Conservation (phyloP, 306 rosid species). For the Malus sieversii region DNA sequence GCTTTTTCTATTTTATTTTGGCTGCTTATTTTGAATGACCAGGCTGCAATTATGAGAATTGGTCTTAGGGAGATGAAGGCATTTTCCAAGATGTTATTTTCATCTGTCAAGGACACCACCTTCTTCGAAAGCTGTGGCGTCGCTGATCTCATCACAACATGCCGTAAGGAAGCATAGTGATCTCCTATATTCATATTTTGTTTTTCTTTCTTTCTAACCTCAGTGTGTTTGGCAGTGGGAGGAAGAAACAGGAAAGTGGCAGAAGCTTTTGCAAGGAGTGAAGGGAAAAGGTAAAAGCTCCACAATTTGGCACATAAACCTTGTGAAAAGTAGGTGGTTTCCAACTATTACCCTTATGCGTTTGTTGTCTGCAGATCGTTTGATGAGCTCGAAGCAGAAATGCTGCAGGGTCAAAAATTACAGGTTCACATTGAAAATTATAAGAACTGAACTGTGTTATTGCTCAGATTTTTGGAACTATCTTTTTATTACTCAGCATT, state of each 20-base stretch:
- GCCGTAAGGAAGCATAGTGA: conserved; percentile 49
- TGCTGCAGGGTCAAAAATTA: conserved; percentile 87
- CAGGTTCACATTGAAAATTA: conserved; percentile 45
- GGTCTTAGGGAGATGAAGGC: conserved; percentile 83
- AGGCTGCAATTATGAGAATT: conserved; percentile 95
- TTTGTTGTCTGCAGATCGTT: conserved; percentile 50
- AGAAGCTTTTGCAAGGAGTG: conserved; percentile 70
- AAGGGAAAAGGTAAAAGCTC: conserved; percentile 60
- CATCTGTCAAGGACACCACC: conserved; percentile 80
- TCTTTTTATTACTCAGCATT: no score
- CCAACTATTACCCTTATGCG: not conserved
- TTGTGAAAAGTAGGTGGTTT: not conserved
- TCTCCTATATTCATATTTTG: conserved; percentile 3
- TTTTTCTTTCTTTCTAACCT: conserved; percentile 7
- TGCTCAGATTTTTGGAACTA: not conserved
- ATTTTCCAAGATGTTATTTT: conserved; percentile 66
- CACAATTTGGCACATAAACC: conserved; percentile 1
- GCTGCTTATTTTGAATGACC: conserved; percentile 9
- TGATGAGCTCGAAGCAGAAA: conserved; percentile 78
- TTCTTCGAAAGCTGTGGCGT: conserved; percentile 94
- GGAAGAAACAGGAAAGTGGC: conserved; percentile 96
- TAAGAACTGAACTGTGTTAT: not conserved
- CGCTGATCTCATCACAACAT: conserved; percentile 91
- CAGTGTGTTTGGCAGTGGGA: conserved; percentile 59
- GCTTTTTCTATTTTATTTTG: conserved; percentile 1